A percentile compares a stretch with the other conserved stretches of the same genome.
phyloP scores from a whole-genome alignment of 164 flowering plant species.

The Magnolia changhungtana region DNA sequence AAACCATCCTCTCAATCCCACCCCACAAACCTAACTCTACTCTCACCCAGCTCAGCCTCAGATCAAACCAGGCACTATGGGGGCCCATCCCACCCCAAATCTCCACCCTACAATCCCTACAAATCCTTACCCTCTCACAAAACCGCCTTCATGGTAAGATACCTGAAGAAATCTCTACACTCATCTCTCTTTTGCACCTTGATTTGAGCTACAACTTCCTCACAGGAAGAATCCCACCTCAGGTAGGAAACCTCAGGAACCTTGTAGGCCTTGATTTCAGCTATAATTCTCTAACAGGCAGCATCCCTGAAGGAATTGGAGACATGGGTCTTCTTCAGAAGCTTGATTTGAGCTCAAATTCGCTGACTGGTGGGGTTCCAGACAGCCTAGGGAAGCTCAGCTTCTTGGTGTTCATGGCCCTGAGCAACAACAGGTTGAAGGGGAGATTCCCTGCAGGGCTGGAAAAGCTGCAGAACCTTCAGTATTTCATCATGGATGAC shows the following conservation, averaged over 20 bases:
- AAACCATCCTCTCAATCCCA: constrained; percentile 37
- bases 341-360: constrained; percentile 76
- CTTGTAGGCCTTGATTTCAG: constrained; percentile 70
- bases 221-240: constrained; percentile 47
- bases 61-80: constrained; percentile 59
- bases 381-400: constrained; percentile 40
- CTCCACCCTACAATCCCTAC: constrained; percentile 48
- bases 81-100: constrained; percentile 73
- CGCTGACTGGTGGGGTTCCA: constrained; percentile 50
- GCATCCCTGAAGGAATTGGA: constrained; percentile 61
- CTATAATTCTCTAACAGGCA: constrained; percentile 57
- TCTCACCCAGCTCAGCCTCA: constrained; percentile 69
- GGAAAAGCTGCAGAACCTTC: constrained; percentile 42
- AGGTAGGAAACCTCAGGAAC: constrained; percentile 52
- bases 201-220: constrained; percentile 80
- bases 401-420: constrained; percentile 53
- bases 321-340: constrained; percentile 65
- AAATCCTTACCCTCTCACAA: constrained; percentile 76
- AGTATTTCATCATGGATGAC: constrained; percentile 79
- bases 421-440: constrained; percentile 53
- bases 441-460: constrained; percentile 59
- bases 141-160: constrained; percentile 53
- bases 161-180: constrained; percentile 40
- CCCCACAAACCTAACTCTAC: constrained; percentile 22
- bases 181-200: constrained; percentile 55